Evolutionary conservation across 345 rosid genomes (phyloP), one percentile per base, ranked within the genome.

Genomic region (Aegle marmelos): DNA sequence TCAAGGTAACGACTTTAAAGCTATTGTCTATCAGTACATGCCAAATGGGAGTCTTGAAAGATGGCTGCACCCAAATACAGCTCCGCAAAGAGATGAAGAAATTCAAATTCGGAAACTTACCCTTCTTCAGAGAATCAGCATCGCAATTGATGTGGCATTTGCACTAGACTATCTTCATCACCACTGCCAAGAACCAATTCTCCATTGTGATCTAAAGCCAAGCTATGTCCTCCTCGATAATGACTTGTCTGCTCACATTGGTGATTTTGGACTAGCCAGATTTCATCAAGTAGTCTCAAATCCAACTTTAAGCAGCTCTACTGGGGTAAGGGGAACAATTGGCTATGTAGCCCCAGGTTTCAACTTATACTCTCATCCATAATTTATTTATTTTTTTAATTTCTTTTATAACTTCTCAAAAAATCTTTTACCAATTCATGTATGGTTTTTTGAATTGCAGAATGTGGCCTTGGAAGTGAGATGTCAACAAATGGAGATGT

Each of bases 381-480:
- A 39, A 48, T 45, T 45, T 14, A 13, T 48, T 16, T 16, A 48
- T 0, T 48, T 11, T 11, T 48, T 48, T 48, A 11, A 11, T 48
- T 48, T 48, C 2, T 0, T 48, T 11, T 48, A 3, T 39, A 39
- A 39, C 13, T 39, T 39, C 3, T 39, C 2, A 39, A 10, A 39
- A 39, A 39, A 33, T 33, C 34, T 33, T 39, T 9, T 9, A 1
- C 4, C 8, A 2, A 10, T 21, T 31, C 45, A 67, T 67, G 19
- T 41, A 25, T 41, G 1, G 1, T 19, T 25, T 68, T 64, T 33
- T 68, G 3, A 56, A 34, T 67, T 37, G 22, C 62, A 84, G 85
- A 86, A 34, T 84, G 84, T 72, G 87, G 84, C 7, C n/a, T 80
- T 73, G 85, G 89, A 53, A 73, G 78, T 1, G 53, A 10, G 45